Conservation (phyloP, 352 stramenopile genomes). For the Peronospora destructor region DNA sequence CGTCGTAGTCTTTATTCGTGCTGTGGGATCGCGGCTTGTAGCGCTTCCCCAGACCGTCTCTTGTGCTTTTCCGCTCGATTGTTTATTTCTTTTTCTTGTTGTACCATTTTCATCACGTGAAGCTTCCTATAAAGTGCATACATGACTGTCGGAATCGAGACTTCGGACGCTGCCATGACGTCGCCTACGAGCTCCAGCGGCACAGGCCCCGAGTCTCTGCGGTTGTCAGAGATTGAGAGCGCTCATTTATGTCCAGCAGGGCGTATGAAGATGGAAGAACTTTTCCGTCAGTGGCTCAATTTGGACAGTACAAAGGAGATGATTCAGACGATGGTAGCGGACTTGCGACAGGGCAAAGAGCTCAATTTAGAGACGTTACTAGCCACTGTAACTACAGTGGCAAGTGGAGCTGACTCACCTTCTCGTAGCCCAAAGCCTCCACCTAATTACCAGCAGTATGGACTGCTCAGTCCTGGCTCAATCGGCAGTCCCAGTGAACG, state of each 20-base stretch:
- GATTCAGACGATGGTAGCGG: constrained; percentile 74
- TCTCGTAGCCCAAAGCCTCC: constrained; percentile 74
- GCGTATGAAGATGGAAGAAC: constrained; percentile 84
- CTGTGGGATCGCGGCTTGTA: constrained; percentile 7
- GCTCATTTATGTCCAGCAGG: constrained; percentile 69
- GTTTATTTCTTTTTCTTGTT: constrained; percentile 1
- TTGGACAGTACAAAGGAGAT: constrained; percentile 79
- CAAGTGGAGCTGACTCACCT: constrained; percentile 37
- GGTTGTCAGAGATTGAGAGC: constrained; percentile 77
- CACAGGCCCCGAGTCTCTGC: constrained; percentile 43
- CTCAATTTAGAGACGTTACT: constrained; percentile 42
- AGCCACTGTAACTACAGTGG: constrained; percentile 8
- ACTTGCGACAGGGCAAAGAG: constrained; percentile 70
- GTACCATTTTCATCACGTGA: not conserved
- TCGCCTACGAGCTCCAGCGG: constrained; percentile 41
- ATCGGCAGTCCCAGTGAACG: constrained; percentile 36
- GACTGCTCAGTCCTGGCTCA: constrained; percentile 25
- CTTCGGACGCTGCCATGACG: constrained; percentile 50
- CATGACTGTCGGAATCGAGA: constrained; percentile 50
- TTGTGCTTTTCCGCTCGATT: not conserved
- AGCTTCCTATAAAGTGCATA: not conserved
- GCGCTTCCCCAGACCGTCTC: constrained; percentile 1
- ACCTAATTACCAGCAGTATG: constrained; percentile 74
- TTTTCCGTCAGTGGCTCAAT: constrained; percentile 85
- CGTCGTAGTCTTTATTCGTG: constrained; percentile 2